Evolutionary conservation across 352 stramenopile genomes (phyloP), one percentile per base, ranked within the genome.

Genomic region (Thalassiosira delicatula): DNA sequence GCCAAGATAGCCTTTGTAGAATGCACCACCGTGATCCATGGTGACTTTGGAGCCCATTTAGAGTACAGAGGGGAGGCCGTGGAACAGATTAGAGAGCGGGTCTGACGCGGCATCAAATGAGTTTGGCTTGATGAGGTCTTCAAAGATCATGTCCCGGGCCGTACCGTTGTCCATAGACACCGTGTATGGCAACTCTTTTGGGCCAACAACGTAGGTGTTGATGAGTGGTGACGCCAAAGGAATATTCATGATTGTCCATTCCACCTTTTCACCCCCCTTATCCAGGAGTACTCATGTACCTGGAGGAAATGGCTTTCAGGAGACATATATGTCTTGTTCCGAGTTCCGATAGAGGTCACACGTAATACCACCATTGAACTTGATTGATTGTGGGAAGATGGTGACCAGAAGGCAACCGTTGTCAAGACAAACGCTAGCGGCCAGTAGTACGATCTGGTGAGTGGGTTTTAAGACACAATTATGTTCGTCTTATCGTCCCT

Each of bases 391-490:
- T 1, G 65, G 65, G 29, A 63, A 73, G 23, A 37, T 42, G 30
- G 14, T 73, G 25, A 33, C 14, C 3, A 46, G 65, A 5, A 73
- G 46, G 9, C 30, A 32, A 46, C 30, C 17, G 32, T 27, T 8
- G 3, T 73, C 30, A 1, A 73, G 46, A 9, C 40, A n/a, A 73
- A 73, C 2, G 27, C 44, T 1, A 49, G 65, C 35, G 46, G 65
- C 9, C 29, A 21, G 29, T 73, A 73, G 40, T 49, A 73, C 0
- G 0, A 19, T 2, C 11, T 17, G 1, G 65, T 73, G n/a, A 73
- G 27, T 62, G 65, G 65, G 59, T 73, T 73, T 44, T 73, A 73
- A n/a, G 63, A 73, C 9, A 54, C 3, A 17, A 73, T 73, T 2
- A 49, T 73, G 56, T 73, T 73, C 2, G 46, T 29, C 12, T 51